Base-by-base conservation (phyloP, 306 rosid genomes). In the Castanopsis chinensis region DNA sequence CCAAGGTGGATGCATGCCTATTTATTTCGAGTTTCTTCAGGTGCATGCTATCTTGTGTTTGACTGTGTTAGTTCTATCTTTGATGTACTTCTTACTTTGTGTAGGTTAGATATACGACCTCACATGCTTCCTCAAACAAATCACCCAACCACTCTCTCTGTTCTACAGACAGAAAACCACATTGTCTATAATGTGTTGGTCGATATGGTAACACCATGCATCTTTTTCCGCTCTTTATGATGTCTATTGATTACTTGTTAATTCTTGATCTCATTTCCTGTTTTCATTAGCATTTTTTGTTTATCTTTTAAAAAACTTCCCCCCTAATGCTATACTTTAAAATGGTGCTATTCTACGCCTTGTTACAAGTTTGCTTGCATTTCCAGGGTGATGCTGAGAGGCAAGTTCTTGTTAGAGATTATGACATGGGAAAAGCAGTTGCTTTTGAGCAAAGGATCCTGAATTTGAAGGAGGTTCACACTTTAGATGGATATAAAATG, bases 91-190 rank as follows among this genome's bases (percentile, higher is more conserved):
- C 79, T 64, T 79, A 52, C 81, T 74, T 78, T 75, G 69, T 80
- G 83, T 78, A 94, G 99, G 88, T 82, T 94, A 87, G 64, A 45
- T 49, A 87, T 94, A 78, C 97, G 93, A 41, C 69, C 77, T 30
- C 85, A 92, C 87, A 90, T 94, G 97, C 95, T 88, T 87, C 99
- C 99, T 75, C 83, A 86, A 72, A 94, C 99, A 87, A 32, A 71
- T 9, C 90, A 90, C 87, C 99, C 96, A 43, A 82, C 99, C 12
- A 78, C 84, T 77, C 86, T 91, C 80, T 91, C 95, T 25, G 78
- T 86, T 79, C 74, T 95, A 78, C 86, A 90, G 68, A 91, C 89
- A 12, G 97, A 90, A 76, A 95, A 83, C 83, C 85, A 86, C 76
- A 91, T 89, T 3, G 97, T 95, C 83, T 6, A 81, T 45, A 95